phyloP scores from a whole-genome alignment of 129 eudicot genomes.

The Chrysanthemum makinoi region DNA sequence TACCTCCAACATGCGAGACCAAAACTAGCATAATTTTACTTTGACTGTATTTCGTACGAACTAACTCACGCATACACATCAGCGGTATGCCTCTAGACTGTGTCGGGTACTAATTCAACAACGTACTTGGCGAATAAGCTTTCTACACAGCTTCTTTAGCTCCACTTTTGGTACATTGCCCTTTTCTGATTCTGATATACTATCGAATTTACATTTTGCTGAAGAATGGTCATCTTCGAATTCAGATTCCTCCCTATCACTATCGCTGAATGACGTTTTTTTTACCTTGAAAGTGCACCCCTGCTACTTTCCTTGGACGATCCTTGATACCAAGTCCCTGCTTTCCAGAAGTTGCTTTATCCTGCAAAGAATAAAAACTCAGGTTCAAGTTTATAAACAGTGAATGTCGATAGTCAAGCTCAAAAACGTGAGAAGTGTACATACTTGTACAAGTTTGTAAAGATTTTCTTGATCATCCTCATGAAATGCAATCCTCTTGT shows the following conservation, averaged over 20 bases:
- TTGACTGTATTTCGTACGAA: too few species aligned
- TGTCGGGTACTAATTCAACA: neutral
- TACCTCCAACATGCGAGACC: too few species aligned
- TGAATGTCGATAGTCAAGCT: neutral
- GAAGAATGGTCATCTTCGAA: slow-evolving; percentile 41
- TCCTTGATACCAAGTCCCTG: slow-evolving; percentile 95
- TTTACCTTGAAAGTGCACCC: slow-evolving; percentile 75
- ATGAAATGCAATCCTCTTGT: too few species aligned
- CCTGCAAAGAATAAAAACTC: slow-evolving; percentile 34
- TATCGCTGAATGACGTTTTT: slow-evolving; percentile 70
- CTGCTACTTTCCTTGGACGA: slow-evolving; percentile 78
- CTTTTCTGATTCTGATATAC: slow-evolving; percentile 33
- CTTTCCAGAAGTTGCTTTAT: slow-evolving; percentile 86
- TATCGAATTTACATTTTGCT: slow-evolving; percentile 42
- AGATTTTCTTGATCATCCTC: too few species aligned
- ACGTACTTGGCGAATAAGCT: slow-evolving; percentile 65
- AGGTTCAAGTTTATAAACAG: neutral
- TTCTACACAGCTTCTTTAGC: slow-evolving; percentile 72
- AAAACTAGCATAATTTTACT: too few species aligned
- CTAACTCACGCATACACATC: too few species aligned
- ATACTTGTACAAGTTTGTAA: too few species aligned
- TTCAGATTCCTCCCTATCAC: slow-evolving; percentile 61
- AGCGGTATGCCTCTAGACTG: neutral
- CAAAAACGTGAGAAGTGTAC: too few species aligned
- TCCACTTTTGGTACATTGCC: slow-evolving; percentile 43